Evolutionary conservation across 495 filamentous ascomycete genomes (phyloP).

Genomic region (Penicillium argentinense): DNA sequence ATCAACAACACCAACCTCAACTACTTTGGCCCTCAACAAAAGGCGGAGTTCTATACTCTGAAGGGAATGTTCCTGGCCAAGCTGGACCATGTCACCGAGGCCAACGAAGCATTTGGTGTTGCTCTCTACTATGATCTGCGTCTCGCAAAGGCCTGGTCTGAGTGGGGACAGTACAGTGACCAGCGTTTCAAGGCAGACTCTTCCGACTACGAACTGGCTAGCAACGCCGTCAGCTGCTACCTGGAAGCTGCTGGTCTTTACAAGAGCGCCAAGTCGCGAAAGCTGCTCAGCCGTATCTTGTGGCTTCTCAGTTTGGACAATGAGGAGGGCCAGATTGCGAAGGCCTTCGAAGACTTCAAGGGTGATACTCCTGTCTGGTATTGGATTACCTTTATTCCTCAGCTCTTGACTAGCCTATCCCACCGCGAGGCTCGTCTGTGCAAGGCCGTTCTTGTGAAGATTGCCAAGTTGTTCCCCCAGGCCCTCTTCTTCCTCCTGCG

Average conservation of each 20-base stretch:
- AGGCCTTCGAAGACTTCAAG: conserved; percentile 89
- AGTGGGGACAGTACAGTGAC: conserved; percentile 99
- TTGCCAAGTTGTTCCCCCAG: conserved; percentile 93
- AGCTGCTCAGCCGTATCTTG: conserved; percentile 88
- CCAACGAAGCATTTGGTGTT: conserved; percentile 89
- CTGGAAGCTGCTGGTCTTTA: conserved; percentile 93
- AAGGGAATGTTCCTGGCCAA: conserved; percentile 99
- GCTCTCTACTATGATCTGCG: conserved; percentile 94
- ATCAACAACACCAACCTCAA: conserved; percentile 99
- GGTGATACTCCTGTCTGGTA: conserved; percentile 97
- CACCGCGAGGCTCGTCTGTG: conserved; percentile 88
- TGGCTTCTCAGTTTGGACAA: conserved; percentile 97
- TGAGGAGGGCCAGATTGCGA: conserved; percentile 71
- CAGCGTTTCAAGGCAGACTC: conserved; percentile 89
- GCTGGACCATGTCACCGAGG: conserved; percentile 81
- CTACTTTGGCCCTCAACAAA: conserved; percentile 94
- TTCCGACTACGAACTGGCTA: conserved; percentile 72
- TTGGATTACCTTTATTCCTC: conserved; percentile 99
- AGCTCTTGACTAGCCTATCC: conserved; percentile 83
- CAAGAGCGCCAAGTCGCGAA: conserved; percentile 95
- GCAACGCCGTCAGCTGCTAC: conserved; percentile 92
- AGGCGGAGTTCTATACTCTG: conserved; percentile 97
- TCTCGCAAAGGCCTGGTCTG: conserved; percentile 96
- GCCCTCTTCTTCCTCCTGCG: conserved; percentile 91
- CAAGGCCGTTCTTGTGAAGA: conserved; percentile 79